Evolutionary conservation across 306 rosid species (phyloP), one percentile per base, ranked within the genome.

Genomic region (Trifolium fragiferum): DNA sequence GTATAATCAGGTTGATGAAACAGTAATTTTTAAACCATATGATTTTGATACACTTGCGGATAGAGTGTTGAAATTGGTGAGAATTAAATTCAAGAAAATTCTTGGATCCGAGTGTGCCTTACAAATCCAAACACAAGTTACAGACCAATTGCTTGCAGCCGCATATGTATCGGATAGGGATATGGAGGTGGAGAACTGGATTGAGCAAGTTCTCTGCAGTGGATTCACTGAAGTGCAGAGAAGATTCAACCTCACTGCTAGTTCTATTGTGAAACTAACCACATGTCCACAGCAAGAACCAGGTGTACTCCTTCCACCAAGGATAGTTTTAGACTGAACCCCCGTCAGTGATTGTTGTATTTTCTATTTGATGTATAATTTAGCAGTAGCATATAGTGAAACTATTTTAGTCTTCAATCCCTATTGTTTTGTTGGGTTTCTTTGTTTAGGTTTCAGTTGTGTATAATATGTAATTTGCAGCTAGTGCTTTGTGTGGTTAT

Each of bases 61-160:
- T 40, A 86, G 82, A 70, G 20, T 92, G 62, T 27, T 41, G 53
- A 82, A 80, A 74, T 77, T 83, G 79, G 81, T 90, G 77, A 70
- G 59, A 69, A 82, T 68, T 78, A 78, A 74, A 80, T 90, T 89
- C 90, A 82, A 72, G 72, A 73, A 82, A 57, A 72, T 85, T 47
- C 43, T 89, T 53, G 89, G 86, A 58, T 76, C 85, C 0, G 84
- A 86, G 15, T 70, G 77, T 76, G 25, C 16, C 23, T 80, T 94
- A 50, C 89, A 87, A 77, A 87, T 92, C 18, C 90, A 90, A 41
- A 44, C 84, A 51, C 78, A 81, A 77, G 90, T 89, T 72, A 80
- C 87, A 80, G 89, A 90, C 64, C 95, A 82, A 57, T 82, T 94
- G 58, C 84, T 94, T 18, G 93, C 95, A 25, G 93, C 97, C 1